Conservation (phyloP, 2,329 filamentous ascomycete species). For the Arthrinium phaeospermum region DNA sequence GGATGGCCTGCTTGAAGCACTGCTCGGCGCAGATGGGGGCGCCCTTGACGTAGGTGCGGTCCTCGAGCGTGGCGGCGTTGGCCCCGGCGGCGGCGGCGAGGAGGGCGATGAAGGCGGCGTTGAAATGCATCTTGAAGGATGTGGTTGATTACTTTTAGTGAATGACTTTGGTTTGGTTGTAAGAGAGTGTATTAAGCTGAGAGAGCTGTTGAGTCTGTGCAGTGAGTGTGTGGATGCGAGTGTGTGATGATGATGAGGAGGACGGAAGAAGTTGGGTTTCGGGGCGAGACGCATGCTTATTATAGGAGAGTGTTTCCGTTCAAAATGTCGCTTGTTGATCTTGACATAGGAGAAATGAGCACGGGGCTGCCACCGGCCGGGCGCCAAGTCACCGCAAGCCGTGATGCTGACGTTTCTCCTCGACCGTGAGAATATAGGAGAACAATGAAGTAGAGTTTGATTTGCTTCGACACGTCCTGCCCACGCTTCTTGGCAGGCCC, state of each 20-base stretch:
- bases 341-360: background rate
- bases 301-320: background rate
- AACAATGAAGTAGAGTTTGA: background rate
- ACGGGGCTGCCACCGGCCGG: background rate
- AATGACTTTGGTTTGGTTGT: background rate
- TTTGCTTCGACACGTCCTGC: background rate
- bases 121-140: constrained; percentile 1
- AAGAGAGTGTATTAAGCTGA: background rate
- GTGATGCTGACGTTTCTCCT: background rate
- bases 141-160: background rate
- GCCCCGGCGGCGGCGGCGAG: background rate
- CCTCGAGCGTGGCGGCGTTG: background rate
- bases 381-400: background rate
- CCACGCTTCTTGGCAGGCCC: background rate
- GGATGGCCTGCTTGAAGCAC: background rate
- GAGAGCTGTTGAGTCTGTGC: background rate
- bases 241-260: background rate
- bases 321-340: background rate
- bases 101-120: background rate
- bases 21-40: background rate
- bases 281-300: background rate
- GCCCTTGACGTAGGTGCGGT: background rate
- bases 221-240: background rate
- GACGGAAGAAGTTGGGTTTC: background rate
- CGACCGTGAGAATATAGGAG: background rate